Evolutionary conservation across 805 yeast genomes (phyloP).

Genomic region (Metschnikowia chrysomelidarum): DNA sequence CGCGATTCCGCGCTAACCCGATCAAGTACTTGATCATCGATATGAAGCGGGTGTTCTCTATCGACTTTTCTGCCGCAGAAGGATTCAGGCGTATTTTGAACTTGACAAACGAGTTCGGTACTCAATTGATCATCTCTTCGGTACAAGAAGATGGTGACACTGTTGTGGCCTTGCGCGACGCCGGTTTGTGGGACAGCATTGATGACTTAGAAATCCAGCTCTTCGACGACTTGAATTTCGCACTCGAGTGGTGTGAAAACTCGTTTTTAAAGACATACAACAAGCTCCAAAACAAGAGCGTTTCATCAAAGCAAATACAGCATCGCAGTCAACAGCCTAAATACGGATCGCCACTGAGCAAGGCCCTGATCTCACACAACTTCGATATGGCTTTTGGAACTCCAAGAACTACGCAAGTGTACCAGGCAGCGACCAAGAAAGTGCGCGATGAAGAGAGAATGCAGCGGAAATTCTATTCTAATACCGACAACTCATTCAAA

Average conservation of each 20-base stretch:
- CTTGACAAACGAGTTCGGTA: slow-evolving; percentile 63
- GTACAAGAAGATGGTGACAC: slow-evolving; percentile 66
- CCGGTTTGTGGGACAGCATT: slow-evolving; percentile 63
- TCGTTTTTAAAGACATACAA: slow-evolving; percentile 69
- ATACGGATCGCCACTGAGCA: slow-evolving; percentile 7
- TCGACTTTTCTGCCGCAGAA: slow-evolving; percentile 95
- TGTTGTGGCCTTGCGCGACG: slow-evolving; percentile 72
- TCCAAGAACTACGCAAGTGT: slow-evolving; percentile 52
- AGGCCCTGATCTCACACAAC: slow-evolving; percentile 18
- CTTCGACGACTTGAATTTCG: slow-evolving; percentile 78
- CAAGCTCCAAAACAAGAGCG: slow-evolving; percentile 26
- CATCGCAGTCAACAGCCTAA: slow-evolving; percentile 9
- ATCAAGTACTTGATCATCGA: slow-evolving; percentile 82
- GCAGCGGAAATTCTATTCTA: slow-evolving; percentile 50
- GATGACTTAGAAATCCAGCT: slow-evolving; percentile 51
- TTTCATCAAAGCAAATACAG: slow-evolving; percentile 9
- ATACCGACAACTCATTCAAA: slow-evolving; percentile 31
- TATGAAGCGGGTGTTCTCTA: slow-evolving; percentile 73
- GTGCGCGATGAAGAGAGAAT: slow-evolving; percentile 40
- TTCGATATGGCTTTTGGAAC: slow-evolving; percentile 40
- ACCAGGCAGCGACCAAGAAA: slow-evolving; percentile 50
- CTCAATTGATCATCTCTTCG: slow-evolving; percentile 76
- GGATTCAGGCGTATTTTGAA: slow-evolving; percentile 87
- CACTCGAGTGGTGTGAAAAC: slow-evolving; percentile 97
- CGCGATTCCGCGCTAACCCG: slow-evolving; percentile 49